Conservation (phyloP, 2,329 filamentous ascomycete species). For the Trichoderma atrobrunneum region DNA sequence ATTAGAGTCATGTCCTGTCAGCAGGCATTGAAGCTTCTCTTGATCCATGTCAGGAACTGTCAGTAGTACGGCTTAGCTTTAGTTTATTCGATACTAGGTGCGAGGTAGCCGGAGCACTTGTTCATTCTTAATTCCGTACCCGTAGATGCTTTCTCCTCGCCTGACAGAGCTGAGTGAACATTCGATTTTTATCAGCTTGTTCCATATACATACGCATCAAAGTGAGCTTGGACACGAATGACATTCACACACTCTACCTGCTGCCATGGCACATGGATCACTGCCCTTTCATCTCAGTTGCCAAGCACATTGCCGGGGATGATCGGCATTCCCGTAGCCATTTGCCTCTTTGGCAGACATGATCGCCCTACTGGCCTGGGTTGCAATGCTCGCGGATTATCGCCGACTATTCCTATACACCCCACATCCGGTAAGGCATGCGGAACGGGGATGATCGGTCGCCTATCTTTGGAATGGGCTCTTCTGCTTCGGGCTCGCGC, state of each 20-base stretch:
- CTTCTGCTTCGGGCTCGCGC: not conserved
- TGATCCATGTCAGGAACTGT: slow-evolving; percentile 10
- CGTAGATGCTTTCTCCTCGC: not conserved
- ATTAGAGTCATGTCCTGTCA: not conserved
- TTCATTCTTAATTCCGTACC: not conserved
- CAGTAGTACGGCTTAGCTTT: slow-evolving; percentile 3
- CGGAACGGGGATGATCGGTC: slow-evolving; percentile 12
- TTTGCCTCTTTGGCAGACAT: not conserved
- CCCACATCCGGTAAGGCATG: not conserved
- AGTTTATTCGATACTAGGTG: not conserved
- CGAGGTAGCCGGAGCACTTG: not conserved
- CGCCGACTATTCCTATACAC: not conserved
- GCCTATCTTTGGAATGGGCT: not conserved
- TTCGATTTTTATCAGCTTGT: not conserved
- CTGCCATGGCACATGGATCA: not conserved
- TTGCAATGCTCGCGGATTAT: slow-evolving; percentile 16
- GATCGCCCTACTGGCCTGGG: not conserved
- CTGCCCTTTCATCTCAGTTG: not conserved
- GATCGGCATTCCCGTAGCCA: not conserved
- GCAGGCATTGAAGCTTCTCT: slow-evolving; percentile 15
- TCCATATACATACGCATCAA: not conserved
- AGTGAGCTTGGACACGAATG: not conserved
- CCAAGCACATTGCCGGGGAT: slow-evolving; percentile 5
- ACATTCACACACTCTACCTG: not conserved
- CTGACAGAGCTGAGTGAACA: not conserved